Evolutionary conservation across 2,329 filamentous ascomycete genomes (phyloP).

Genomic region (Colletotrichum karsti): DNA sequence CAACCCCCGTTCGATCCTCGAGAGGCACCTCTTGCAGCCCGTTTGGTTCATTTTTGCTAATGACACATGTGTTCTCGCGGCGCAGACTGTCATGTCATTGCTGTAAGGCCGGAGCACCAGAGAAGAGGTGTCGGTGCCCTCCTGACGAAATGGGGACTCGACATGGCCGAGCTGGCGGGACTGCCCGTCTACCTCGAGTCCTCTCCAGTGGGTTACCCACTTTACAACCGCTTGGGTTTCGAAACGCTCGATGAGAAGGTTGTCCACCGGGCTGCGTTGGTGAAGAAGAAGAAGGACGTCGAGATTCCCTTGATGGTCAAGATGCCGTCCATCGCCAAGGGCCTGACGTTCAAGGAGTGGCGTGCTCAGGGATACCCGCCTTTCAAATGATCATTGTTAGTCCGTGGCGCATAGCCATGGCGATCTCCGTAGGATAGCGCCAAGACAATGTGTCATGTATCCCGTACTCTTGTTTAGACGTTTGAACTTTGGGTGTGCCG

Average conservation of each 20-base stretch:
- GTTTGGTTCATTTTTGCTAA: conserved; percentile 11
- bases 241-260: conserved; percentile 46
- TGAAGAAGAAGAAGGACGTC: conserved; percentile 45
- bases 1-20: not conserved
- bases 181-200: conserved; percentile 57
- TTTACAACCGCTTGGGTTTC: conserved; percentile 57
- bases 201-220: conserved; percentile 45
- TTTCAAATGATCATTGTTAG: conserved; percentile 10
- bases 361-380: conserved; percentile 28
- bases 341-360: conserved; percentile 45
- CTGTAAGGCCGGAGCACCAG: conserved; percentile 52
- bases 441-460: not conserved
- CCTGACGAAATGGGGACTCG: conserved; percentile 49
- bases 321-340: conserved; percentile 44
- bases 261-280: conserved; percentile 44
- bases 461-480: not conserved
- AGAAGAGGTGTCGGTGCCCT: conserved; percentile 50
- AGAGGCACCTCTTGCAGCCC: not conserved
- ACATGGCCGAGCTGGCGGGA: conserved; percentile 42
- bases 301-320: conserved; percentile 51
- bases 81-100: conserved; percentile 50
- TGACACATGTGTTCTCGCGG: conserved; percentile 9
- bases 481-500: not conserved
- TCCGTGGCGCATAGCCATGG: not conserved
- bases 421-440: not conserved